Evolutionary conservation across 1,284 basidiomycete genomes (phyloP).

Genomic region (Amylostereum chailletii): DNA sequence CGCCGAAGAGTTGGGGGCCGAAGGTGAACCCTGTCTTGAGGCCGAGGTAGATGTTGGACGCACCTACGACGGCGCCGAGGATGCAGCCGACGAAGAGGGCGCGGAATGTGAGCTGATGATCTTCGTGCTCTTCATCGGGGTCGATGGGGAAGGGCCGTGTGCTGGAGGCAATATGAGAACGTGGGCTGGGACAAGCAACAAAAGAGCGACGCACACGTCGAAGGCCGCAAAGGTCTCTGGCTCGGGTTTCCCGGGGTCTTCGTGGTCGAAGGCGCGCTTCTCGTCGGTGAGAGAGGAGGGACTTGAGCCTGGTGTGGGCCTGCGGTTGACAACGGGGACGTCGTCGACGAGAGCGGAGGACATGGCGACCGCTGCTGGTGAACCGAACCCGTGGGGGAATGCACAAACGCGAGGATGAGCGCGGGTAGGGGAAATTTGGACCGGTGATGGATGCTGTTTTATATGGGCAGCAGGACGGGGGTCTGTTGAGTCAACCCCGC

Average conservation of each 20-base stretch:
- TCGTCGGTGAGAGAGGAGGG: background rate
- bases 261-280: background rate
- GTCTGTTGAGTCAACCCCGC: too few relatives aligned
- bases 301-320: background rate
- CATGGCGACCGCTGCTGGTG: too few relatives aligned
- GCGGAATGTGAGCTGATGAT: slow-evolving; percentile 48
- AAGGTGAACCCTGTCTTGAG: slow-evolving; percentile 67
- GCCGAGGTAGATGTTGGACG: slow-evolving; percentile 62
- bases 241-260: background rate
- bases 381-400: too few relatives aligned
- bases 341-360: background rate
- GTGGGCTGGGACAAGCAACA: background rate
- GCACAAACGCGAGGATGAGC: too few relatives aligned
- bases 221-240: background rate
- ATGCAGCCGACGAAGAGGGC: slow-evolving; percentile 50
- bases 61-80: slow-evolving; percentile 54
- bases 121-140: slow-evolving; percentile 40
- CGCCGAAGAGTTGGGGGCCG: slow-evolving; percentile 55
- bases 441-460: too few relatives aligned
- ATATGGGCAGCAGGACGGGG: too few relatives aligned
- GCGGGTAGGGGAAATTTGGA: too few relatives aligned
- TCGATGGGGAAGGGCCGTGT: slow-evolving; percentile 41
- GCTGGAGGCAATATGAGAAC: background rate
- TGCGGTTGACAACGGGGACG: background rate
- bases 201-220: background rate